Evolutionary conservation across 202 grass and related monocot species (phyloP), one percentile per base, ranked within the genome.

Genomic region (Elaeis oleifera): DNA sequence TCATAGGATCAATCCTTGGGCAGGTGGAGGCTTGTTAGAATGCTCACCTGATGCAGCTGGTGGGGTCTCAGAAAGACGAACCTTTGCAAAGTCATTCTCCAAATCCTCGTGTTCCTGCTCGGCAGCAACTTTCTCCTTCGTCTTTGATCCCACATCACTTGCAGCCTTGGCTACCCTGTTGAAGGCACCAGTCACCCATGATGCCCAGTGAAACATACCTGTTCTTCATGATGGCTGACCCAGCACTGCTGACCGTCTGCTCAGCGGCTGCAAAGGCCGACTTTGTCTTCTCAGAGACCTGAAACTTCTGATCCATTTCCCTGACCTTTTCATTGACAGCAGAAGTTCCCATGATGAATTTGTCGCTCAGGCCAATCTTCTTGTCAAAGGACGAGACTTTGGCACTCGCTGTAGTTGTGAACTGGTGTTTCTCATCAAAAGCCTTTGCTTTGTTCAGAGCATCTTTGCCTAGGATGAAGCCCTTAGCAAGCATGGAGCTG

Each of bases 281-380:
- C 26, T 61, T 84, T 36, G 94, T 88, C 65, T 86, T 97, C 76
- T 97, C 94, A 18, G 84, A 89, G 19, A 97, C 94, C 49, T 89
- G 88, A 60, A 85, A 97, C 69, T 83, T 97, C 64, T 84, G 74
- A 70, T 97, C 88, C 88, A 97, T 89, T 73, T 92, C 88, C 77
- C 86, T 85, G 7, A 97, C 72, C 74, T 84, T 91, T 32, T 85
- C 81, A 61, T 92, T 90, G 23, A 91, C 76, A 58, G 51, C 84
- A 32, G 63, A 77, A 31, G 89, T 79, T 3, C 89, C 78, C 1
- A 76, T 74, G 16, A 79, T 79, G 70, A 97, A 86, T 77, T 89
- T 97, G 68, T 97, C 88, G 59, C 74, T 86, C 23, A 97, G 65
- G 18, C 92, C 84, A 0, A 92, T 89, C 65, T 76, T 97, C 64